These are phyloP conservation scores for Exophiala calicioides DNA, from an alignment of 2,329 filamentous ascomycete genomes.

Conservation along the genomic window DNA sequence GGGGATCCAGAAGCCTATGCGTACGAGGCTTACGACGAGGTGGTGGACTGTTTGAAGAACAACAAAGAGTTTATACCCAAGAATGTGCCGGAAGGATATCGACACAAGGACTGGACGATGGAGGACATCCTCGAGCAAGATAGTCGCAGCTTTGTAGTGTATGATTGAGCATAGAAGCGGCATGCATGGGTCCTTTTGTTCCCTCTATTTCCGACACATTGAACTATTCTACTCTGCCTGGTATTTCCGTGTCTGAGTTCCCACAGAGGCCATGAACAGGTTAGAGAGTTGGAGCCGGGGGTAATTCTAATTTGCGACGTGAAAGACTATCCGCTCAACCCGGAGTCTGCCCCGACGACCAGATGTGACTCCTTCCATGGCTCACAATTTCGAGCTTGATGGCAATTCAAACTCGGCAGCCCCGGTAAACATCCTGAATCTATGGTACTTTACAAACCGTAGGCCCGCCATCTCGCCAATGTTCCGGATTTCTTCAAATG, in stretches of 20 bases:
- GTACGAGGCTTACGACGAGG: conserved; percentile 39
- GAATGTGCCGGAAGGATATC: conserved; percentile 49
- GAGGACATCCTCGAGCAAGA: too few species aligned
- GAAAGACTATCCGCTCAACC: too few species aligned
- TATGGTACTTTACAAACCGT: conserved; percentile 9
- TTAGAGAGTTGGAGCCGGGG: too few species aligned
- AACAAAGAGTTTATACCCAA: conserved; percentile 46
- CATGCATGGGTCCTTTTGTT: too few species aligned
- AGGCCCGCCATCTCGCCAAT: conserved; percentile 10
- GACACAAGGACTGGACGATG: conserved; percentile 45
- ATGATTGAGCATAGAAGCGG: too few species aligned
- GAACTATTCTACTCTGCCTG: too few species aligned
- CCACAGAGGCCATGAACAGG: too few species aligned
- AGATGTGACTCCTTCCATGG: background rate
- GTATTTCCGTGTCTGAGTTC: too few species aligned
- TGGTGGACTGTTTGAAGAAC: conserved; percentile 44
- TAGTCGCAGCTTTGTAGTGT: too few species aligned
- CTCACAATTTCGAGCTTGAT: conserved; percentile 6
- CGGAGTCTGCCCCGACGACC: too few species aligned
- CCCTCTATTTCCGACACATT: too few species aligned
- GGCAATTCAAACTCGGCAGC: conserved; percentile 6
- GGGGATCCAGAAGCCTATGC: conserved; percentile 53
- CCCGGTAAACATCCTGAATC: conserved; percentile 11
- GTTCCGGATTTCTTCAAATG: conserved; percentile 7
- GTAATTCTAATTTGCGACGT: conserved; percentile 40